phyloP scores from a whole-genome alignment of 108 stramenopile genomes.

The Cyclotella baltica region DNA sequence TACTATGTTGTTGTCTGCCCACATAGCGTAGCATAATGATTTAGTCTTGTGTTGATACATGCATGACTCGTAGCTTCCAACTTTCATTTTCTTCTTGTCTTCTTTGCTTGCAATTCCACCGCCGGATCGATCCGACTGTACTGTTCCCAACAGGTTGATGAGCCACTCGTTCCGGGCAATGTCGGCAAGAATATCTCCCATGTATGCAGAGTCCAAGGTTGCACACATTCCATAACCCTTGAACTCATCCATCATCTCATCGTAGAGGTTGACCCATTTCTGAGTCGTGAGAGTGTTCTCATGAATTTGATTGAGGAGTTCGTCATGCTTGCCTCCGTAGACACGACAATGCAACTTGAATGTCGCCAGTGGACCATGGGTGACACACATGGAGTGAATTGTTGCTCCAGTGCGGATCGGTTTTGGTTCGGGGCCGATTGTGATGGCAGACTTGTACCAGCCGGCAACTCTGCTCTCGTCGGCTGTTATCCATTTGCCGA shows the following conservation, averaged over 20 bases:
- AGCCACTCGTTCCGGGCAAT: slow-evolving; percentile 22
- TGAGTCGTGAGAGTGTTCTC: slow-evolving; percentile 6
- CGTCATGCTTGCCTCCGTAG: slow-evolving; percentile 20
- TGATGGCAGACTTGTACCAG: slow-evolving; percentile 15
- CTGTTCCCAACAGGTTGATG: slow-evolving; percentile 19
- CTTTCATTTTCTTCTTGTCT: neutral
- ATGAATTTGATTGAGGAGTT: neutral
- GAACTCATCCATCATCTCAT: slow-evolving; percentile 15
- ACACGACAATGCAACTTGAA: slow-evolving; percentile 26
- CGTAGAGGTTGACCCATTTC: slow-evolving; percentile 25
- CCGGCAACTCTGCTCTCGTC: slow-evolving; percentile 26
- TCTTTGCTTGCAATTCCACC: neutral
- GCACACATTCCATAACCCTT: slow-evolving; percentile 12
- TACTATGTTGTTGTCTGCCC: no score
- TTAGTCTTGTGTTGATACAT: no score
- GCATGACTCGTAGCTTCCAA: no score
- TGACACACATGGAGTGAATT: slow-evolving; percentile 15
- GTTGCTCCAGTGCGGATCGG: slow-evolving; percentile 27
- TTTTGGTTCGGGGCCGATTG: slow-evolving; percentile 24
- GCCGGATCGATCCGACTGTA: slow-evolving; percentile 9
- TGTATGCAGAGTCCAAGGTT: slow-evolving; percentile 31
- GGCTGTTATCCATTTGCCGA: slow-evolving; percentile 10
- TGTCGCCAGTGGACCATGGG: slow-evolving; percentile 3
- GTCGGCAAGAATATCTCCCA: slow-evolving; percentile 20
- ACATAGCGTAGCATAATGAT: no score